These are phyloP conservation scores for Termitomyces sp. DNA, from an alignment of 768 basidiomycete genomes.

Conservation along the genomic window DNA sequence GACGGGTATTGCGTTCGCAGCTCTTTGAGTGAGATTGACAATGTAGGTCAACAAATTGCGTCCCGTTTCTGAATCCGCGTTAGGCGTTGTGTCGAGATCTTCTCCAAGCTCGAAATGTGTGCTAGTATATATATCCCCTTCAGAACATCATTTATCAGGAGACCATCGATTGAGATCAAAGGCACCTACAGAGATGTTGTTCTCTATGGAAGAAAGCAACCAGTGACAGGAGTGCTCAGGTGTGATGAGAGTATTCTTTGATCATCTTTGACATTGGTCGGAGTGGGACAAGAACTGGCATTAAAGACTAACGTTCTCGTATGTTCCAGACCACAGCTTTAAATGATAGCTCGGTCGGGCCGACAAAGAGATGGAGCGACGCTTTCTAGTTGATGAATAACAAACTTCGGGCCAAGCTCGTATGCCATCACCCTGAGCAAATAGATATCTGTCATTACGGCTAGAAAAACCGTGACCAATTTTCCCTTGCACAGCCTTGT, in stretches of 20 bases:
- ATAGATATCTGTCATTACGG: not conserved
- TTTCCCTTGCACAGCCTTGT: conserved; percentile 11
- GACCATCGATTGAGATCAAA: not conserved
- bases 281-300: not conserved
- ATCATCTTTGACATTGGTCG: not conserved
- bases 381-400: not conserved
- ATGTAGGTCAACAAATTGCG: no score
- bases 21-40: not conserved
- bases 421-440: not conserved
- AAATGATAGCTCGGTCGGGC: not conserved
- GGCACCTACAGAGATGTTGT: not conserved
- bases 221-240: not conserved
- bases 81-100: not conserved
- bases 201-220: not conserved
- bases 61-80: not conserved
- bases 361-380: not conserved
- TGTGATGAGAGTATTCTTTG: not conserved
- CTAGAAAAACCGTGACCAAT: not conserved
- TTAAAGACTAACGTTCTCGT: not conserved
- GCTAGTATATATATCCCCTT: not conserved
- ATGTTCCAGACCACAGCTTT: not conserved
- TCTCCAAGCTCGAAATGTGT: not conserved
- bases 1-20: not conserved
- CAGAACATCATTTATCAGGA: not conserved
- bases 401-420: conserved; percentile 1